Conservation (phyloP, 345 rosid species). For the Brassica napus region Da-Ae NC_063444.1:22171001-22171500, state of each 20-base stretch:
- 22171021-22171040: too few species aligned
- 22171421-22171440: not conserved
- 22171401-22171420: not conserved
- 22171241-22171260: not conserved
- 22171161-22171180: too few species aligned
- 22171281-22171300: not conserved
- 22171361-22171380: not conserved
- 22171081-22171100: too few species aligned
- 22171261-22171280: not conserved
- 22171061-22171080: too few species aligned
- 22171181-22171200: too few species aligned
- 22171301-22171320: not conserved
- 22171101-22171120: too few species aligned
- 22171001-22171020: too few species aligned
- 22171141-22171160: too few species aligned
- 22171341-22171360: not conserved
- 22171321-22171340: not conserved
- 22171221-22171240: not conserved
- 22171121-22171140: too few species aligned
- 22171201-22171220: too few species aligned
- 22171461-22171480: slow-evolving; percentile 2
- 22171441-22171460: not conserved
- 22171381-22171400: not conserved
- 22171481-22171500: not conserved
- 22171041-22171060: too few species aligned